Conservation (phyloP, 148 eudicot genomes). For the Heliosperma pusillum region DNA sequence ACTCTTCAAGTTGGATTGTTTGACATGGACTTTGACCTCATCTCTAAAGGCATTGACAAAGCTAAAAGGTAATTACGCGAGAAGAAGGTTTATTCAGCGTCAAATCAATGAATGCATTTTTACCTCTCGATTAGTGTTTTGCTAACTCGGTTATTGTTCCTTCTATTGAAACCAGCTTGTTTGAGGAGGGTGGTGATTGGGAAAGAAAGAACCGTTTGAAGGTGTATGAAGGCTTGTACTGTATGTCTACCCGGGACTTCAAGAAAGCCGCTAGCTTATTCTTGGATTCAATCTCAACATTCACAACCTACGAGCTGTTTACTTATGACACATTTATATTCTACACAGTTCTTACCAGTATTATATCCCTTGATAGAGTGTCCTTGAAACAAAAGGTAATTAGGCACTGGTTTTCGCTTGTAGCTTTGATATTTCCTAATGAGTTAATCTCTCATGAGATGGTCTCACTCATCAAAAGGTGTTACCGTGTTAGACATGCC, state of each 20-base stretch:
- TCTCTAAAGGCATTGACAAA: constrained; percentile 86
- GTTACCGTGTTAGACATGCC: too few species aligned
- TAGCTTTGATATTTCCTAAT: background rate
- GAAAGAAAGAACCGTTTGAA: constrained; percentile 97
- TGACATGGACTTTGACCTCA: constrained; percentile 93
- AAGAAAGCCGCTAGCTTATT: constrained; percentile 81
- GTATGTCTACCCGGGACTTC: constrained; percentile 92
- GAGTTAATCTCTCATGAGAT: too few species aligned
- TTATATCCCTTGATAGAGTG: constrained; percentile 88
- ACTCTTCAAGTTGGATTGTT: constrained; percentile 85
- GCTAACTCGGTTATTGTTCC: constrained; percentile 1
- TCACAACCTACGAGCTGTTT: constrained; percentile 93
- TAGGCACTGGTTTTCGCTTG: background rate
- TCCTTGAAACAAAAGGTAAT: constrained; percentile 92
- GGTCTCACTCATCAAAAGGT: too few species aligned
- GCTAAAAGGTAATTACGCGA: constrained; percentile 69
- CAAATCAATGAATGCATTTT: background rate
- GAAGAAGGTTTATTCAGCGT: background rate
- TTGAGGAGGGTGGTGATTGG: constrained; percentile 99
- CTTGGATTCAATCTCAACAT: constrained; percentile 96
- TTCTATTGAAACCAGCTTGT: constrained; percentile 49
- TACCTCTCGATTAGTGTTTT: constrained; percentile 4
- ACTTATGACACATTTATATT: constrained; percentile 91
- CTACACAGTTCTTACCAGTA: constrained; percentile 82
- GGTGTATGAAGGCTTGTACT: constrained; percentile 93